Evolutionary conservation across 106 monocot species (phyloP).

Genomic region (Dendrobium nobile): DNA sequence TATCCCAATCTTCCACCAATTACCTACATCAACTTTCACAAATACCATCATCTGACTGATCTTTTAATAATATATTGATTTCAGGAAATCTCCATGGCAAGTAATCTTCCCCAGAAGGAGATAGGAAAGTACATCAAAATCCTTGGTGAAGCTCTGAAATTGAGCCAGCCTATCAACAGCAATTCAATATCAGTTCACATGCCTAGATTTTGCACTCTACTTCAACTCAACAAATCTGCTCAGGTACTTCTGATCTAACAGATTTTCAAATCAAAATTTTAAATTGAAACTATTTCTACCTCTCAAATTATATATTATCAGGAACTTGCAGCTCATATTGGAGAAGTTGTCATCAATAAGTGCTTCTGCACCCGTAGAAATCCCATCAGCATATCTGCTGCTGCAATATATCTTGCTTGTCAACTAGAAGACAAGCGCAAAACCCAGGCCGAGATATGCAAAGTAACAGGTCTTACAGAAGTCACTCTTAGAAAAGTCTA

Average conservation of each 20-base stretch:
- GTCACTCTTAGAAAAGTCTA: constrained; percentile 97
- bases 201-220: constrained; percentile 95
- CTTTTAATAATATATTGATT: neutral
- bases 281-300: neutral
- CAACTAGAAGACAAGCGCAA: constrained; percentile 96
- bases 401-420: constrained; percentile 93
- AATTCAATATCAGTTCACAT: constrained; percentile 98
- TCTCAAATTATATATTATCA: constrained; percentile 17
- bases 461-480: constrained; percentile 94
- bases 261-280: neutral
- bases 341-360: constrained; percentile 94
- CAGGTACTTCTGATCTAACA: constrained; percentile 39
- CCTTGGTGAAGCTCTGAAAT: constrained; percentile 85
- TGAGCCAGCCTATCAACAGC: constrained; percentile 97
- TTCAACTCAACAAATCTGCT: constrained; percentile 97
- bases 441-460: constrained; percentile 99
- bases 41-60: neutral
- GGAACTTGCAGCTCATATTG: constrained; percentile 99
- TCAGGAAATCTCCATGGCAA: constrained; percentile 92
- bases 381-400: constrained; percentile 97
- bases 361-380: constrained; percentile 96
- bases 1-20: no score
- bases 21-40: neutral
- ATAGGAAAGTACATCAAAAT: constrained; percentile 99
- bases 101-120: constrained; percentile 95